Evolutionary conservation across 768 basidiomycete genomes (phyloP), one percentile per base, ranked within the genome.

Genomic region (Pisolithus albus): DNA sequence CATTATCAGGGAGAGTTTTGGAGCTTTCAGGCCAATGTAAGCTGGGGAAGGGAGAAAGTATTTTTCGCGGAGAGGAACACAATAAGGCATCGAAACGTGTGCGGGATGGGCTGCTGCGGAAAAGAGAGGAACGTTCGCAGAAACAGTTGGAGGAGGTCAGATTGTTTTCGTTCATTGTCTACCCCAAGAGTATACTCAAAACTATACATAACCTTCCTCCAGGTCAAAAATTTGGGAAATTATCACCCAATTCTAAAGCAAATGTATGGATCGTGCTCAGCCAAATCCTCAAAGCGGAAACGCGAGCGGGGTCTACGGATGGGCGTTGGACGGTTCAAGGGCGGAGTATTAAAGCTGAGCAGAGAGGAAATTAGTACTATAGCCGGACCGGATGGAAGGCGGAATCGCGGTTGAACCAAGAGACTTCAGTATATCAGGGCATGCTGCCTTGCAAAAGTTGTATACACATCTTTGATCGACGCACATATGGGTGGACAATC

Each of bases 221-320:
- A 92, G 90, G 88, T 88, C 5, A 92, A 91, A 68, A 78, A 86
- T 56, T 55, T 88, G 54, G 90, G 90, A 16, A 92, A 90, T 64
- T 92, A 91, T 63, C 88, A 92, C 58, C 88, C 86, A 37, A 72
- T 76, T 4, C 70, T 92, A 50, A 92, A 90, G 65, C 81, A 77
- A 52, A 56, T 84, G 7, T 88, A 83, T 59, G 78, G 78, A 34
- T 62, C 70, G 5, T 63, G 64, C n/a, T 43, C 57, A 11, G 57
- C 59, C 34, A 56, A 59, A 1, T 53, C 56, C 18, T 55, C 52
- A 7, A 68, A 61, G 41, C 72, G 69, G 56, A 83, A 76, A 54
- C 72, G 88, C 54, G 73, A 78, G 41, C 75, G 80, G 58, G 91
- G 90, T 10, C 65, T 92, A 39, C 73, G 74, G 53, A 83, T 90